Evolutionary conservation across 495 filamentous ascomycete genomes (phyloP), one percentile per base, ranked within the genome.

Genomic region (Xylaria sp.): DNA sequence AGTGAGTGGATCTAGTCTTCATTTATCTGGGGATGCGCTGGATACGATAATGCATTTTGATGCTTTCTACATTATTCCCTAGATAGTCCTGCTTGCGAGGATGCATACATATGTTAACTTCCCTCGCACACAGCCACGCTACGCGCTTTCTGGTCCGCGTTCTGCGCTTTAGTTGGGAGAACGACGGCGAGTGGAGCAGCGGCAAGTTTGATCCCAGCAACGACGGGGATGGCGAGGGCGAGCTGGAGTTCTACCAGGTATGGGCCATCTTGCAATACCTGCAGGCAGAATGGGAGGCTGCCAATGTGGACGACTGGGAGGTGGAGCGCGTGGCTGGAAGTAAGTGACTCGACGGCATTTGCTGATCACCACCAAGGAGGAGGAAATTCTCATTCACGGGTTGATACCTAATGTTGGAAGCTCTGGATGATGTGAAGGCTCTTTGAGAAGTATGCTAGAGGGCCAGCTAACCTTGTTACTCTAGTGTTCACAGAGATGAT

Each of bases 221-320:
- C 12, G 26, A 55, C 3, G 74, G 70, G 37, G 70, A 76, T n/a
- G 26, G 50, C 2, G 76, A 76, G 37, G 67, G 65, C 48, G 76
- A 76, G 3, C 21, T 52, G 2, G 76, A 78, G 37, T 76, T 78
- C 26, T 67, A 70, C 48, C 76, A 76, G 59, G 74, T 74, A 14
- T 78, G 76, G 74, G 72, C 72, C 2, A 67, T 78, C 24, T 48
- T 78, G 41, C 57, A 62, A n/a, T 78, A 78, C 33, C 50, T 76
- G n/a, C 76, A 78, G 62, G 71, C 68, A 0, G 76, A 78, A 19
- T 78, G 76, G 76, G 74, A 78, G 57, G 76, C 74, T 11, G 72
- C 72, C 24, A 74, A 76, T 48, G 58, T 78, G 37, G 74, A 78
- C 6, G 70, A 73, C 5, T 78, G 74, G 74, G 74, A 76, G 14